A percentile compares a stretch with the other conserved stretches of the same genome.
Conservation (phyloP, 2,329 filamentous ascomycete genomes). For the Xylaria sp. region DNA sequence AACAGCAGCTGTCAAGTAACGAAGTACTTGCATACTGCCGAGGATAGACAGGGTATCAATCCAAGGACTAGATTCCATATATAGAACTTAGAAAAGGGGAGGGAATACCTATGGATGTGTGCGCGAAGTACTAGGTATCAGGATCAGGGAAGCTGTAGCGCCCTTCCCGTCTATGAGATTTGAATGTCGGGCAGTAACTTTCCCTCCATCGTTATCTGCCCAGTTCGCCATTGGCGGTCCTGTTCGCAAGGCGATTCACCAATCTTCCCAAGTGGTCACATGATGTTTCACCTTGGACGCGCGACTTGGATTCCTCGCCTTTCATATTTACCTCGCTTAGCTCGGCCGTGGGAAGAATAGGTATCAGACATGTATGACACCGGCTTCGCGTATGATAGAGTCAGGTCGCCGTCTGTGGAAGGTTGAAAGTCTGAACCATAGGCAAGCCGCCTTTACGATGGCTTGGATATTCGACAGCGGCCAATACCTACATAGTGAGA, state of each 20-base stretch:
- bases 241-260: constrained; percentile 64
- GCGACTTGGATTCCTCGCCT: constrained; percentile 65
- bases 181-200: constrained; percentile 68
- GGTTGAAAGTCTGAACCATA: constrained; percentile 74
- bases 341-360: constrained; percentile 63
- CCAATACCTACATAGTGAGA: constrained; percentile 70
- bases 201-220: constrained; percentile 71
- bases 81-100: constrained; percentile 67
- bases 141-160: constrained; percentile 65
- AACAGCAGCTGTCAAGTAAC: constrained; percentile 67
- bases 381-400: constrained; percentile 67
- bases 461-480: constrained; percentile 58
- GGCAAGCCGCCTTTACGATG: constrained; percentile 66
- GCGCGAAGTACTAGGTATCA: too few relatives aligned
- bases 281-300: constrained; percentile 69
- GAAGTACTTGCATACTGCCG: constrained; percentile 60
- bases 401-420: constrained; percentile 65
- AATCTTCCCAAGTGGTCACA: constrained; percentile 69
- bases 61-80: constrained; percentile 68
- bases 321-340: constrained; percentile 55
- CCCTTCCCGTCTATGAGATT: constrained; percentile 68
- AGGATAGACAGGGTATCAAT: constrained; percentile 60
- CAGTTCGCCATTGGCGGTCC: constrained; percentile 71
- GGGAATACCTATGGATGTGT: too few relatives aligned
- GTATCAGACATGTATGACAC: constrained; percentile 61